A percentile compares a stretch with the other conserved stretches of the same genome.
Conservation (phyloP, 257 asterid species). For the Fraxinus quadrangulata region DNA sequence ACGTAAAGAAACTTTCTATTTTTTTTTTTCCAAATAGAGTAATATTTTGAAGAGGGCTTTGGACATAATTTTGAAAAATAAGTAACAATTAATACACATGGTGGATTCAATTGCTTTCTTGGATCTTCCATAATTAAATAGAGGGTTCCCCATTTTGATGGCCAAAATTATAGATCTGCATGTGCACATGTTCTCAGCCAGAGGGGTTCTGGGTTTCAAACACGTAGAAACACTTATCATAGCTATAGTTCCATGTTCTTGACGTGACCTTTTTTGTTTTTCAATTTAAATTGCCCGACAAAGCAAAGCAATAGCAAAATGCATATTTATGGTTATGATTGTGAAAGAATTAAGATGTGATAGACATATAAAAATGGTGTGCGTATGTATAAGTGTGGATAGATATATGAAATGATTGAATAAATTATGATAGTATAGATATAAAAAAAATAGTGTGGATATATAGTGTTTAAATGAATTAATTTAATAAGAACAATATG, state of each 20-base stretch:
- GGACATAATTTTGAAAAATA: neutral
- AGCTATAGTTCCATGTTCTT: slow-evolving; percentile 42
- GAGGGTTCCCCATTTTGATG: neutral
- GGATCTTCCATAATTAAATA: neutral
- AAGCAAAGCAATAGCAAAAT: neutral
- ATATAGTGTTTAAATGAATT: too few species aligned
- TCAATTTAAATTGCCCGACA: neutral
- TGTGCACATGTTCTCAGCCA: slow-evolving; percentile 45
- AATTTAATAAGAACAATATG: too few species aligned
- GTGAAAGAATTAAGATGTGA: too few species aligned
- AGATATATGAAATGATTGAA: too few species aligned
- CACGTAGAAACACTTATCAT: slow-evolving; percentile 17
- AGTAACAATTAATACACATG: slow-evolving; percentile 37
- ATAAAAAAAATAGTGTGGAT: too few species aligned
- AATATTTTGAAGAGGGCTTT: neutral
- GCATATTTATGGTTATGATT: too few species aligned
- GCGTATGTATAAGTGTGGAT: too few species aligned
- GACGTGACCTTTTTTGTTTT: slow-evolving; percentile 36
- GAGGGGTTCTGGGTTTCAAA: slow-evolving; percentile 26
- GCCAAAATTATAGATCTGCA: slow-evolving; percentile 52
- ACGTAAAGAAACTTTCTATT: too few species aligned
- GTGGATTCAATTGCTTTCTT: slow-evolving; percentile 29
- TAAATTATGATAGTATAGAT: too few species aligned
- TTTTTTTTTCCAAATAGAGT: neutral
- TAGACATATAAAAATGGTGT: too few species aligned